Evolutionary conservation across 768 basidiomycete species (phyloP), one percentile per base, ranked within the genome.

Genomic region (Russula lepida): DNA sequence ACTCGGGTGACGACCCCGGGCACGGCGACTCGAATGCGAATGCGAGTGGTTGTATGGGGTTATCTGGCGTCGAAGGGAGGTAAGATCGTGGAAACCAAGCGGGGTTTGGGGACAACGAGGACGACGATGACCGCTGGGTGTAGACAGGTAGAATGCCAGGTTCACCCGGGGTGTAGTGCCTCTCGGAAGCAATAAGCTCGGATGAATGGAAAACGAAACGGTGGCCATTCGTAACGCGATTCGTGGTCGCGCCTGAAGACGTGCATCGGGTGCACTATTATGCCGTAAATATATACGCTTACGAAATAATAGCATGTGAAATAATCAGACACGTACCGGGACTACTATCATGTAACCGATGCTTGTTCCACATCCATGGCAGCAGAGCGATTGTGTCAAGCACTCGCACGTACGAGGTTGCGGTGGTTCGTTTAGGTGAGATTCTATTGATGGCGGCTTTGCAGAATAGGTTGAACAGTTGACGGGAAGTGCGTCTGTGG

Each of bases 151-250:
- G 56, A 15, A 66, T 57, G 25, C 86, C 86, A 28, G 79, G 80
- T 69, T 91, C 88, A 61, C 80, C 77, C 37, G 73, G 73, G 58
- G 88, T 74, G 65, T 88, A 85, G 67, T 79, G 78, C 46, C 88
- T 81, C 68, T 87, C 85, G 28, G 79, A 79, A 9, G 81, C 81
- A 27, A 72, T 65, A 55, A 90, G 82, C 71, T 86, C 85, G 64
- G 71, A 79, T 43, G 85, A 86, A 75, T 92, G 89, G 71, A 92
- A 93, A 37, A 93, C 90, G 71, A 89, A 93, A 32, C 89, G 83
- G 71, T 92, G 89, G 9, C 89, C 88, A 71, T 92, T 92, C 25
- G 89, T 89, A 8, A 83, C 78, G 60, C 87, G 82, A 71, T 86
- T 86, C 19, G 80, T 82, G 6, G 78, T 78, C 51, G 80, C 78